These are phyloP conservation scores for Gynandropsis gynandra DNA, from an alignment of 345 rosid genomes.

Conservation along the genomic window DNA sequence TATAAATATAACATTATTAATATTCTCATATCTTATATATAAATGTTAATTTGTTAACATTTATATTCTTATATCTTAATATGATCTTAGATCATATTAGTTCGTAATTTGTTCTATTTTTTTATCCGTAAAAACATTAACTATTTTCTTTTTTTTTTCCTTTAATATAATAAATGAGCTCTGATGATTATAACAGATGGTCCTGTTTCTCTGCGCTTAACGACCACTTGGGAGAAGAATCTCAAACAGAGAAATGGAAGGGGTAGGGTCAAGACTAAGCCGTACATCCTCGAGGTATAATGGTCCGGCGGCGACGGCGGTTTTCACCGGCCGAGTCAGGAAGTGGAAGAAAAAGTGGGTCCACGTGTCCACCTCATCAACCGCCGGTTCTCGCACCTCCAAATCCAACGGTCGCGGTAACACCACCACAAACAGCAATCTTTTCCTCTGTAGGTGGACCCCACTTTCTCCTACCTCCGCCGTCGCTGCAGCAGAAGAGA, in stretches of 20 bases:
- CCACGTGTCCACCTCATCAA: constrained; percentile 50
- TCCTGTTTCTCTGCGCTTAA: no score
- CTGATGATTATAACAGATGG: no score
- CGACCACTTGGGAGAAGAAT: no score
- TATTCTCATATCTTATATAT: no score
- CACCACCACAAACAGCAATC: constrained; percentile 31
- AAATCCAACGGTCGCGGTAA: constrained; percentile 45
- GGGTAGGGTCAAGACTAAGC: constrained; percentile 77
- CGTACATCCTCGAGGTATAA: constrained; percentile 69
- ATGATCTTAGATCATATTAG: neutral
- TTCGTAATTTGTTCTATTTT: no score
- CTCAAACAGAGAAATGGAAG: constrained; percentile 48
- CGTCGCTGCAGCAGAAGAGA: constrained; percentile 32
- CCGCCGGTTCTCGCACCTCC: constrained; percentile 30
- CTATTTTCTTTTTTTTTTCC: no score
- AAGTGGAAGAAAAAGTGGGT: constrained; percentile 99
- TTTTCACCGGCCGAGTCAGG: constrained; percentile 85
- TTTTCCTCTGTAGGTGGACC: constrained; percentile 90
- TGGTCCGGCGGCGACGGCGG: constrained; percentile 59
- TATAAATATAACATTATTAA: no score
- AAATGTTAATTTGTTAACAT: neutral
- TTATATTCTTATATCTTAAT: neutral
- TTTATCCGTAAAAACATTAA: no score
- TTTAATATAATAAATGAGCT: no score
- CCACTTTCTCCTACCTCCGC: constrained; percentile 46